Percentiles rank a stretch among this genome's conserved stretches.
Evolutionary conservation across 306 rosid genomes (phyloP).

Genomic region (Vigna radiata): DNA sequence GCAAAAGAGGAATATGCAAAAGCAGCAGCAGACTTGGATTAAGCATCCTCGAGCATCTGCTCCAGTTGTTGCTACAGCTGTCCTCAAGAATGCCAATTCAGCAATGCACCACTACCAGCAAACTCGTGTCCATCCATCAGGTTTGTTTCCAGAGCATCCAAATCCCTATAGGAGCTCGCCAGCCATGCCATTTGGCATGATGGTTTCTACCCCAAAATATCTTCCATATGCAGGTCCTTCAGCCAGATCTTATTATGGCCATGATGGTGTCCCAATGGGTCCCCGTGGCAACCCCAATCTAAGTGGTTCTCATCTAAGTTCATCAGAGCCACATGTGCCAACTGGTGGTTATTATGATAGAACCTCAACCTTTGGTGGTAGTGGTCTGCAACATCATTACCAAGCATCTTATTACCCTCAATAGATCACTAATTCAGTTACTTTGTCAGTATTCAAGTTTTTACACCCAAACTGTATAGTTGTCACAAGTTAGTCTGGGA

Average conservation of each 20-base stretch:
- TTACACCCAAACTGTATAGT: constrained; percentile 36
- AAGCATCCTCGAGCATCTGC: constrained; percentile 56
- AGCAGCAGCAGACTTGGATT: constrained; percentile 48
- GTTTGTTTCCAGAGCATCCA: constrained; percentile 61
- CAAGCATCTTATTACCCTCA: constrained; percentile 63
- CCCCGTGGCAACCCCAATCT: constrained; percentile 56
- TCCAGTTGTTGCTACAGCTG: constrained; percentile 50
- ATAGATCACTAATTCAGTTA: constrained; percentile 48
- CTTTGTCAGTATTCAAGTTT: constrained; percentile 38
- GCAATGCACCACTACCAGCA: constrained; percentile 53
- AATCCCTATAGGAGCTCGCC: constrained; percentile 53
- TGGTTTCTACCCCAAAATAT: constrained; percentile 53
- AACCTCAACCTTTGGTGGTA: constrained; percentile 55
- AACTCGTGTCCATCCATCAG: constrained; percentile 53
- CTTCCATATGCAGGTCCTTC: constrained; percentile 60
- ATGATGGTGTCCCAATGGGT: constrained; percentile 58
- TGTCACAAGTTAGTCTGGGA: constrained; percentile 43
- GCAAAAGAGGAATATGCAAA: constrained; percentile 37
- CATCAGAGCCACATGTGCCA: constrained; percentile 51
- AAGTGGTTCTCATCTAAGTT: constrained; percentile 57
- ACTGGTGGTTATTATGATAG: constrained; percentile 59
- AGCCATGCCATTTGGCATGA: constrained; percentile 57
- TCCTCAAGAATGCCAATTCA: constrained; percentile 44
- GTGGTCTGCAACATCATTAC: constrained; percentile 55
- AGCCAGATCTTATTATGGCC: constrained; percentile 61